These are phyloP conservation scores for Triticum timopheevii DNA, from an alignment of 176 grass and related monocot species.

Conservation along the genomic window DNA sequence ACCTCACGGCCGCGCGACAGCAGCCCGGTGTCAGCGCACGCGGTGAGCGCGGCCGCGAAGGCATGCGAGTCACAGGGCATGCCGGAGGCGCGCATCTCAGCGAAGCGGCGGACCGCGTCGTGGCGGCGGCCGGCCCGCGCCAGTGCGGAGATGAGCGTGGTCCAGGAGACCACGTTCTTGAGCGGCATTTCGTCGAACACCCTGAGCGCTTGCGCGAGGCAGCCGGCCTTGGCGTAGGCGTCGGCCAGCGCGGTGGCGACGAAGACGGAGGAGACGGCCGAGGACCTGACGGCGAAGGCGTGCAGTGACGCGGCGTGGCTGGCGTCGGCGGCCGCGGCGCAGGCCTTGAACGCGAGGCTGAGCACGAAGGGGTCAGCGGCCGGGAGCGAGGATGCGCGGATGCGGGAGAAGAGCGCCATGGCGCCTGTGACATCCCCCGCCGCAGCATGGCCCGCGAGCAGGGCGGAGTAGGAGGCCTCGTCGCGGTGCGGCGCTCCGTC, in stretches of 20 bases:
- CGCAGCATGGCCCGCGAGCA: constrained; percentile 44
- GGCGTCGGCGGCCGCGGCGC: constrained; percentile 17
- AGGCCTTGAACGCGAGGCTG: constrained; percentile 66
- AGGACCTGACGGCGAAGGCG: constrained; percentile 49
- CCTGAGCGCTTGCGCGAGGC: constrained; percentile 18
- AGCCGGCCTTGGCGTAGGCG: constrained; percentile 58
- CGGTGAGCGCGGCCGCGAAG: background rate
- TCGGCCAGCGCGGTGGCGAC: constrained; percentile 57
- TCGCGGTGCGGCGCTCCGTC: constrained; percentile 45
- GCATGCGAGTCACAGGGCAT: background rate
- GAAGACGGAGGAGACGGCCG: constrained; percentile 38
- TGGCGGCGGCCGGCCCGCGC: constrained; percentile 47
- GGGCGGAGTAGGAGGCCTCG: constrained; percentile 50
- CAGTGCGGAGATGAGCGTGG: constrained; percentile 52
- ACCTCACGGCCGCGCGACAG: constrained; percentile 55
- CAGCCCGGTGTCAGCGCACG: background rate
- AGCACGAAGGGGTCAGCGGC: constrained; percentile 22
- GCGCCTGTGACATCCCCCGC: constrained; percentile 32
- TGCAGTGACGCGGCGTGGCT: constrained; percentile 43
- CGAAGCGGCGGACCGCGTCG: constrained; percentile 53
- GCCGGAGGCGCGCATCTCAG: constrained; percentile 38
- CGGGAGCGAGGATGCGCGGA: background rate
- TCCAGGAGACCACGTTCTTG: constrained; percentile 66
- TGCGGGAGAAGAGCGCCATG: constrained; percentile 43
- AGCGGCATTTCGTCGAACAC: constrained; percentile 60